Base-by-base conservation (phyloP, 2,329 filamentous ascomycete genomes). In the Kalmusia sp. region DNA sequence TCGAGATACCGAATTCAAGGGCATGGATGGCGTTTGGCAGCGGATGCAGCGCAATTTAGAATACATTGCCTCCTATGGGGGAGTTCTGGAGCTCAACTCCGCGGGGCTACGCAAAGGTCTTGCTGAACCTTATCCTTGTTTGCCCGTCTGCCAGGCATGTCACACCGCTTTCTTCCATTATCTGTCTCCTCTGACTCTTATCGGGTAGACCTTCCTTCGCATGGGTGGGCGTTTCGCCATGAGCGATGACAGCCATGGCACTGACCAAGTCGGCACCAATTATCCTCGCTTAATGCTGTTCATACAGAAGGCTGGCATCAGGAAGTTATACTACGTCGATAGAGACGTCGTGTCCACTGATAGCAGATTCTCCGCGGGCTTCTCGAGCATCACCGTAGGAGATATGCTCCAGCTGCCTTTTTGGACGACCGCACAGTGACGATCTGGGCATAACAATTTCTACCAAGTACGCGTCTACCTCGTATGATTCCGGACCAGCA, bases 241-340 rank as follows among this genome's bases (percentile, higher is more conserved):
- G 64, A 96, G 91, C 6, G 95, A 99, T 73, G 95, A 99, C 76
- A 96, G 92, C 72, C 95, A 99, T 77, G 91, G 91, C 33, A 84
- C 92, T 53, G 89, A 84, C 2, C 93, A 99, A 70, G 83, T 99
- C 4, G 92, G 87, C n/a, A 87, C 91, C 45, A 93, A 96, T 70
- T 98, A 95, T 77, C 69, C 73, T 39, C 84, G 84, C 34, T 86
- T 90, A 4, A 76, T 96, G 52, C 80, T 84, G 1, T 96, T 90
- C 71, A 77, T 96, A 51, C 82, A 86, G 58, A 81, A 78, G 54
- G 76, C 91, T 11, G 87, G 87, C 4, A 85, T 93, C 22, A 68
- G 76, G 27, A 79, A 86, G 52, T 77, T 95, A 27, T 68, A 72
- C 61, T 77, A 70, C 54, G 67, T 76, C 30, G 67, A 71, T 33